Base-by-base conservation (phyloP, 805 yeast genomes). In the Candida ascalaphidarum region DNA sequence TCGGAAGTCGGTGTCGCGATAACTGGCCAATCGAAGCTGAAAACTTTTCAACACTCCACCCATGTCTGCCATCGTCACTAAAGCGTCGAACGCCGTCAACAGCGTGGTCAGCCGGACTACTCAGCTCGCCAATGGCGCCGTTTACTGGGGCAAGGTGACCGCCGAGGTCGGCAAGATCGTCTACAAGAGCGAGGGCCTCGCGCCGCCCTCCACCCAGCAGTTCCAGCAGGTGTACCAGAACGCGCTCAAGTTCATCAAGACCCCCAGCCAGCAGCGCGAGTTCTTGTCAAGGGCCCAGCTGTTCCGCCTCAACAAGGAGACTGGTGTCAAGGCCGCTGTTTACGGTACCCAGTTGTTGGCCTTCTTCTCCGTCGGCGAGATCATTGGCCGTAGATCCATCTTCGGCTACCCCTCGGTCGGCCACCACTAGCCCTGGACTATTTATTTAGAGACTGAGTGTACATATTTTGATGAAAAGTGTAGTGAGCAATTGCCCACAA, bases 281-380 rank as follows among this genome's bases (percentile, higher is more conserved):
- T 55, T 73, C 35, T 40, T 74, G 25, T 58, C 65, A 25, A 47
- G 64, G 35, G 59, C 71, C 32, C 59, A 68, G 40, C 50, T 58
- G 37, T 47, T 71, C 49, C 57, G 53, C 39, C 64, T 61, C 35
- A 57, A 66, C 54, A 77, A 70, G 56, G 76, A 71, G 43, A 68
- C 69, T 48, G 68, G 62, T 41, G 58, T 75, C 45, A 76, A 73
- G 61, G 81, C 71, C 55, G 79, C 80, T 45, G 79, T 88, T 27
- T 77, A 74, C 61, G 77, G 76, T 43, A 62, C 86, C 43, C 98
- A 92, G 65, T 62, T 89, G 31, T 66, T 83, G 41, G 98, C 96
- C 40, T 71, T 88, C 55, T 92, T 86, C 63, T 76, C 96, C 16
- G 69, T 89, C 26, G 98, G 98, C 55, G 98, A 92, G 71, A 76